Percentiles rank a stretch among this genome's conserved stretches.
phyloP scores from a whole-genome alignment of 2,329 filamentous ascomycete genomes.

The Calonectria fujianensis region DNA sequence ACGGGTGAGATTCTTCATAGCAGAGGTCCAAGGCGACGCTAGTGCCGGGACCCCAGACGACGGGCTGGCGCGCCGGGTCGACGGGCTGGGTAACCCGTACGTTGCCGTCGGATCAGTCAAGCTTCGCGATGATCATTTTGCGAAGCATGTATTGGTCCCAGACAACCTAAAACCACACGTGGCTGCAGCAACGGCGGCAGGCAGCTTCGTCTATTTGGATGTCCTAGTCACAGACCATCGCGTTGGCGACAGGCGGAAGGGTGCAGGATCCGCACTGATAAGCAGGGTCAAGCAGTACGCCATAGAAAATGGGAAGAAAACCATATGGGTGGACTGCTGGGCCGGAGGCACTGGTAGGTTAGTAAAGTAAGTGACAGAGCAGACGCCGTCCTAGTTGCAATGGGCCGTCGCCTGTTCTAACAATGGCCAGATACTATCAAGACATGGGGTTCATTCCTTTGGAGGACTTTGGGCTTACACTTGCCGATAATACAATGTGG shows the following conservation, averaged over 20 bases:
- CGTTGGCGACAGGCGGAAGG: slow-evolving; percentile 41
- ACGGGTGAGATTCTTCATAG: slow-evolving; percentile 54
- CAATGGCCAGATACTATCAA: slow-evolving; percentile 47
- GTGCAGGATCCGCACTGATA: slow-evolving; percentile 44
- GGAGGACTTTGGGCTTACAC: slow-evolving; percentile 37
- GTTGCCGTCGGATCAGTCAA: slow-evolving; percentile 44
- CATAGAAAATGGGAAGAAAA: slow-evolving; percentile 39
- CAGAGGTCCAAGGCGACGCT: slow-evolving; percentile 49
- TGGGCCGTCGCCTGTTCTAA: slow-evolving; percentile 34
- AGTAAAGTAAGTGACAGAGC: slow-evolving; percentile 42
- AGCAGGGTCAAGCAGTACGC: slow-evolving; percentile 46
- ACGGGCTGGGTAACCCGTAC: slow-evolving; percentile 41
- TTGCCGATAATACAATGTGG: slow-evolving; percentile 33
- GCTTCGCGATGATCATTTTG: slow-evolving; percentile 39
- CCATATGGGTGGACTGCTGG: slow-evolving; percentile 56
- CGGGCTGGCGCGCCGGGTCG: slow-evolving; percentile 44
- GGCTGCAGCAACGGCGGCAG: slow-evolving; percentile 38
- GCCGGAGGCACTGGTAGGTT: slow-evolving; percentile 51
- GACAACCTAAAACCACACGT: slow-evolving; percentile 41
- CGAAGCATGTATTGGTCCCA: slow-evolving; percentile 39
- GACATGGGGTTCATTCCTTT: slow-evolving; percentile 44
- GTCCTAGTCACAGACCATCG: slow-evolving; percentile 44
- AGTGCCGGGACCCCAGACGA: slow-evolving; percentile 30
- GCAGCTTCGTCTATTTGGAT: slow-evolving; percentile 45
- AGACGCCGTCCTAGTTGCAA: neutral